phyloP scores from a whole-genome alignment of 2,329 filamentous ascomycete species.

The Clonostachys rosea region DNA sequence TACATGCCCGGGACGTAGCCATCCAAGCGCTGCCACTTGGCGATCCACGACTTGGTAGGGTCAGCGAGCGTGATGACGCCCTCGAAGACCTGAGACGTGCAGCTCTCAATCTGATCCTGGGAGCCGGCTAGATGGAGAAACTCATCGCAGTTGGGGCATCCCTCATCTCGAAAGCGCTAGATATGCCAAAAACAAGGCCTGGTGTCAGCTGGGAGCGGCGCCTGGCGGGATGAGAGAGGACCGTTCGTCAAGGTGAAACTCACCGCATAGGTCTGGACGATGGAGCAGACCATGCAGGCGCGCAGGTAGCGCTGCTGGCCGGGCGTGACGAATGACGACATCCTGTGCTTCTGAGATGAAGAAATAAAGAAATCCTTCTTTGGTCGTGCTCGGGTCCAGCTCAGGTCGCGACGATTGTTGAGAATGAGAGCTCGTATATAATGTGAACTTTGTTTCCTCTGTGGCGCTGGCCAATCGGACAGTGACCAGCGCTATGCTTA shows the following conservation, averaged over 20 bases:
- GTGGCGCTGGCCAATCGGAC: neutral
- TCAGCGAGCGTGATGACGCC: conserved; percentile 83
- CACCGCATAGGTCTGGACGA: conserved; percentile 79
- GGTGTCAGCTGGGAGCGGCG: neutral
- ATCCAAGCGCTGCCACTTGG: conserved; percentile 92
- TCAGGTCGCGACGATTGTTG: too few relatives aligned
- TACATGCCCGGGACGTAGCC: conserved; percentile 86
- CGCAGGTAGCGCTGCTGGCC: conserved; percentile 81
- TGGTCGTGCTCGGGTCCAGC: too few relatives aligned
- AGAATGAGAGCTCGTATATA: too few relatives aligned
- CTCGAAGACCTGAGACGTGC: conserved; percentile 95
- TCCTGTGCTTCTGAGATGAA: neutral
- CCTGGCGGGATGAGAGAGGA: neutral
- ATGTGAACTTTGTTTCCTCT: neutral
- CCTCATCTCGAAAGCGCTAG: conserved; percentile 78
- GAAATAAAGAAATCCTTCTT: neutral
- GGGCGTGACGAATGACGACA: conserved; percentile 50
- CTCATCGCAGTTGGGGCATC: conserved; percentile 95
- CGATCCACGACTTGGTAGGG: conserved; percentile 85
- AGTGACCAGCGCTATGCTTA: neutral
- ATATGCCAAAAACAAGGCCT: neutral
- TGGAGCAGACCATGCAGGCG: conserved; percentile 98
- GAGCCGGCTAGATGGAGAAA: conserved; percentile 80
- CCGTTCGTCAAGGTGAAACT: conserved; percentile 14
- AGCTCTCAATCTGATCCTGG: conserved; percentile 79